Conservation (phyloP, 352 stramenopile species). For the Globisporangium spinosum region DNA sequence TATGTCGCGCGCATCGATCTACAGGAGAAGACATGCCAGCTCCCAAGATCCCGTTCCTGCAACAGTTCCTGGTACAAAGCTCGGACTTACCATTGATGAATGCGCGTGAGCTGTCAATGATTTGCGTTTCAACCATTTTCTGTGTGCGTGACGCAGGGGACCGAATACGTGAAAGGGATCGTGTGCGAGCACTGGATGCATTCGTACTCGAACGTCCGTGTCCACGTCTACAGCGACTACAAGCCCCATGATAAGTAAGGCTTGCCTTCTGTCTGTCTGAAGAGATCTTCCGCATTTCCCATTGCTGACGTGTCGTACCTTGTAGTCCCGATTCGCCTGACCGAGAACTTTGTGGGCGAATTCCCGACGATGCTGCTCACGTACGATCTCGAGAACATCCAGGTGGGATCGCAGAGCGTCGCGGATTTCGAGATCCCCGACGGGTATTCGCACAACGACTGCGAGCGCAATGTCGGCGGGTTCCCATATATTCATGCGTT, state of each 20-base stretch:
- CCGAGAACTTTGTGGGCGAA: slow-evolving; percentile 45
- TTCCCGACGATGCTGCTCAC: slow-evolving; percentile 53
- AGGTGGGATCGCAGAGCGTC: slow-evolving; percentile 43
- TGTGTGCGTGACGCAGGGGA: slow-evolving; percentile 29
- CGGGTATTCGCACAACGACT: slow-evolving; percentile 56
- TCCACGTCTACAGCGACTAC: slow-evolving; percentile 60
- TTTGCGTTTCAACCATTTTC: not conserved
- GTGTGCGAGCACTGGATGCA: slow-evolving; percentile 69
- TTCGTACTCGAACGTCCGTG: slow-evolving; percentile 39
- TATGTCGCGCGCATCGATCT: too few species aligned
- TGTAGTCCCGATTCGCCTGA: slow-evolving; percentile 61
- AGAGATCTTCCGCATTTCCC: not conserved
- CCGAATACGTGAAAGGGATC: slow-evolving; percentile 51
- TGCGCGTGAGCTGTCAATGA: not conserved
- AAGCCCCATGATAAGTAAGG: slow-evolving; percentile 28
- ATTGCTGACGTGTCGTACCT: not conserved
- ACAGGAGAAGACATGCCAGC: slow-evolving; percentile 47
- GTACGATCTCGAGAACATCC: slow-evolving; percentile 55
- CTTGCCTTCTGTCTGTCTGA: not conserved
- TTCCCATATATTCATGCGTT: slow-evolving; percentile 81
- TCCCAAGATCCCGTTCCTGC: slow-evolving; percentile 44
- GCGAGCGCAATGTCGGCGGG: slow-evolving; percentile 50
- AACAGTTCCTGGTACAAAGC: slow-evolving; percentile 44
- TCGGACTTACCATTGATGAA: not conserved
- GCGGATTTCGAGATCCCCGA: slow-evolving; percentile 50